Evolutionary conservation across 2,329 filamentous ascomycete species (phyloP).

Genomic region (Truncatella angustata): DNA sequence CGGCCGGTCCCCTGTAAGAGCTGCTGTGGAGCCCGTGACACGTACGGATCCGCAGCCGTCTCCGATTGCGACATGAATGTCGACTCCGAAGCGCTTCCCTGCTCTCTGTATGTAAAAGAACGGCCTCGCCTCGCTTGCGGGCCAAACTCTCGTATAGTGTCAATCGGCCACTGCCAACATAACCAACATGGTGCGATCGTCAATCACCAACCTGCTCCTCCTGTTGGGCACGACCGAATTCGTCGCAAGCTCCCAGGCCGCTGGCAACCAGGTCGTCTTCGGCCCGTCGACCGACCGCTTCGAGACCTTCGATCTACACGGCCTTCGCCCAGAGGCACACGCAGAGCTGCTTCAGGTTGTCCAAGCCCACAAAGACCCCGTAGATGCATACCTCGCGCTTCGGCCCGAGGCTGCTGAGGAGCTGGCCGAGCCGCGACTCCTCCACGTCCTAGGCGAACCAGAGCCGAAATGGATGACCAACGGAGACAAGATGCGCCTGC

Average conservation of each 20-base stretch:
- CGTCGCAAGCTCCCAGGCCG: neutral
- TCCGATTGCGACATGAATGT: neutral
- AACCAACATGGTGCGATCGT: neutral
- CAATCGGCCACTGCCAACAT: neutral
- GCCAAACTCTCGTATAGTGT: neutral
- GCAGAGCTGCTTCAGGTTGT: slow-evolving; percentile 11
- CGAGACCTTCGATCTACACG: neutral
- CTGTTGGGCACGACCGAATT: neutral
- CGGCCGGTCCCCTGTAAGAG: neutral
- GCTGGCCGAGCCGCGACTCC: slow-evolving; percentile 46
- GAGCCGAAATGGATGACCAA: slow-evolving; percentile 62
- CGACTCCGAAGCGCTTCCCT: neutral
- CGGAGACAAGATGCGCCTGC: slow-evolving; percentile 67
- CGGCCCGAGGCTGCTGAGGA: slow-evolving; percentile 15
- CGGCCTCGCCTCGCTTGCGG: too few relatives aligned
- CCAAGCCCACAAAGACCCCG: slow-evolving; percentile 17
- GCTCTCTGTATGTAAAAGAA: too few relatives aligned
- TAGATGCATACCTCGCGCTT: slow-evolving; percentile 19
- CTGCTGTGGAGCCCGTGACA: neutral
- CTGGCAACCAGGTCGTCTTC: neutral
- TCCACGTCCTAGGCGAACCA: slow-evolving; percentile 62
- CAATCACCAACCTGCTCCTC: neutral
- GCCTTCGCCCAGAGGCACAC: neutral
- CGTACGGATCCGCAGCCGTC: neutral
- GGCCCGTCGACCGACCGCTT: neutral